Conservation (phyloP, 169 alveolate genomes). For the Plasmodium relictum region DNA sequence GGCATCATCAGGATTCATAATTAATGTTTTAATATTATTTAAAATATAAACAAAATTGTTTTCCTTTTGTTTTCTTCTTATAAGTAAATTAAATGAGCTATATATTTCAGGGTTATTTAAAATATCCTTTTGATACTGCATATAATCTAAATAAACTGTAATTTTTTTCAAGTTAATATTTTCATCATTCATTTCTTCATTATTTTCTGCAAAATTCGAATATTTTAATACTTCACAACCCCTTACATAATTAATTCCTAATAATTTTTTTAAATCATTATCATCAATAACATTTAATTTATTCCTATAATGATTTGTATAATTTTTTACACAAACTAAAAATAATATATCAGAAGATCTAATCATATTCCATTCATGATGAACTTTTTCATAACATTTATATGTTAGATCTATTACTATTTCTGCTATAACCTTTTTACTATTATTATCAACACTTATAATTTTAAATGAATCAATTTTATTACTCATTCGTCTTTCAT, state of each 20-base stretch:
- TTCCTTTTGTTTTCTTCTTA: slow-evolving; percentile 92
- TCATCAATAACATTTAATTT: slow-evolving; percentile 61
- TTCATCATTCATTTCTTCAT: slow-evolving; percentile 80
- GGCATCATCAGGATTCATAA: slow-evolving; percentile 85
- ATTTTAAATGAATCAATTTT: slow-evolving; percentile 54
- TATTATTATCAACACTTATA: slow-evolving; percentile 45
- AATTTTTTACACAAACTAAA: slow-evolving; percentile 73
- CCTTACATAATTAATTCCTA: slow-evolving; percentile 75
- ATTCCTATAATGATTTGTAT: slow-evolving; percentile 61
- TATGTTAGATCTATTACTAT: slow-evolving; percentile 55
- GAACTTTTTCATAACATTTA: slow-evolving; percentile 43
- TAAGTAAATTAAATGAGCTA: slow-evolving; percentile 88
- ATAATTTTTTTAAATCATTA: slow-evolving; percentile 55
- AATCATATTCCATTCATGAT: slow-evolving; percentile 76
- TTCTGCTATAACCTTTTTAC: slow-evolving; percentile 50
- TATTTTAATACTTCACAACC: slow-evolving; percentile 67
- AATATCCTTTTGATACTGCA: slow-evolving; percentile 88
- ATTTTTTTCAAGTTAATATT: slow-evolving; percentile 77
- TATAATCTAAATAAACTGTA: slow-evolving; percentile 87
- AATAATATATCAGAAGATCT: slow-evolving; percentile 60
- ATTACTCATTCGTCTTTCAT: slow-evolving; percentile 75
- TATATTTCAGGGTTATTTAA: slow-evolving; percentile 88
- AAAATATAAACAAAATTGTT: slow-evolving; percentile 92
- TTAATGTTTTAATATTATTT: slow-evolving; percentile 87
- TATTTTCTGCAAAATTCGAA: slow-evolving; percentile 77